phyloP scores from a whole-genome alignment of 192 early-diverging fungal species.

The Podila verticillata region DNA sequence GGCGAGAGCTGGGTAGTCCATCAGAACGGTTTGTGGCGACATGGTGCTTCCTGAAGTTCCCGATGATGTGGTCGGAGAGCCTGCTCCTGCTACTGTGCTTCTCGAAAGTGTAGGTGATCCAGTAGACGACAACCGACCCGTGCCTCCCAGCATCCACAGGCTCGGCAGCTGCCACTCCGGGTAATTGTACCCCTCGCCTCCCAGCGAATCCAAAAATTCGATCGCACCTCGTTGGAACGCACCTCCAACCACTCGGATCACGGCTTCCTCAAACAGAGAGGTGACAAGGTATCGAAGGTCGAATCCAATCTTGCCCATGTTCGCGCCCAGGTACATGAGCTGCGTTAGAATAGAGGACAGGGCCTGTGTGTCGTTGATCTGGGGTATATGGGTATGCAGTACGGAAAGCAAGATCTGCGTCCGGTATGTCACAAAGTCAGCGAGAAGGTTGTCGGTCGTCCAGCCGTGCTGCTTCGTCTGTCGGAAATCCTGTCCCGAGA shows the following conservation, averaged over 20 bases:
- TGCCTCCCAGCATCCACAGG: slow-evolving; percentile 58
- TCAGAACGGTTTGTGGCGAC: slow-evolving; percentile 61
- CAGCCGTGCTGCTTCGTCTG: slow-evolving; percentile 40
- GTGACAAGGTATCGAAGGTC: slow-evolving; percentile 76
- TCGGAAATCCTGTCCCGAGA: neutral
- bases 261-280: slow-evolving; percentile 68
- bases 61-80: slow-evolving; percentile 3
- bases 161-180: slow-evolving; percentile 47
- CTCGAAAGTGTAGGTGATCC: slow-evolving; percentile 22
- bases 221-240: slow-evolving; percentile 59
- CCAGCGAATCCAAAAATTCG: slow-evolving; percentile 56
- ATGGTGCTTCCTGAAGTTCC: slow-evolving; percentile 36
- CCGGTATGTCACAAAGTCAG: slow-evolving; percentile 70
- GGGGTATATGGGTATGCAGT: slow-evolving; percentile 58
- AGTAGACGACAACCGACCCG: slow-evolving; percentile 21
- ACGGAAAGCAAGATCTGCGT: slow-evolving; percentile 53
- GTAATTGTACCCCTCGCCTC: slow-evolving; percentile 32
- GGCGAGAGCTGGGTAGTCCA: slow-evolving; percentile 74
- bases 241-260: slow-evolving; percentile 61
- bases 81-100: neutral
- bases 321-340: slow-evolving; percentile 85
- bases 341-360: slow-evolving; percentile 75
- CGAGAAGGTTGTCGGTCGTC: slow-evolving; percentile 62
- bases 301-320: slow-evolving; percentile 78
- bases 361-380: slow-evolving; percentile 68